Evolutionary conservation across 2,329 filamentous ascomycete species (phyloP), one percentile per base, ranked within the genome.

Genomic region (Aspergillus cejpii): DNA sequence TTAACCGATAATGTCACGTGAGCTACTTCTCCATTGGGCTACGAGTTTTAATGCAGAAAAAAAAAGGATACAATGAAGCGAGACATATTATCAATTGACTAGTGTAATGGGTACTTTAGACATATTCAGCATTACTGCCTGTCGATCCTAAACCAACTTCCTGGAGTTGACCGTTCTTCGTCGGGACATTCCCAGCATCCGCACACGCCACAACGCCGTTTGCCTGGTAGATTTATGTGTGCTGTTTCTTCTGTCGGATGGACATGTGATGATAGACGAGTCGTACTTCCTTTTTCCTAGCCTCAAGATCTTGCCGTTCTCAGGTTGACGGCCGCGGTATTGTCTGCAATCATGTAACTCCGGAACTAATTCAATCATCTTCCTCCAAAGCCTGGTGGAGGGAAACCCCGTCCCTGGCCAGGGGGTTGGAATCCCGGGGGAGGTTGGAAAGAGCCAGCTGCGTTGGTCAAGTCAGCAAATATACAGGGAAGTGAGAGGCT

Each of bases 361-460:
- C 50, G 41, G 45, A 50, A 45, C 15, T 15, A 44, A 44, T 48
- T 44, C 45, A 52, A 59, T 66, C 60, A 70, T 56, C 67, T 60
- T 46, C 69, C 68, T 50, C 68, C 69, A 56, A 74, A 75, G 26
- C 73, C 74, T 39, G 72, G 72, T 29, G 75, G 75, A 41, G 75
- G 74, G 55, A 69, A 75, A 42, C 73, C 73, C 53, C 74, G 69
- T 42, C 74, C 74, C 54, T 69, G 68, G 6, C 71, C 71, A 5
- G 82, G 81, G 47, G 85, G 82, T 69, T 88, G 84, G 71, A 91
- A 91, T 51, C 86, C 85, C 48, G 78, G 73, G 31, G 84, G 83
- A 39, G 82, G 78, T 49, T 79, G 79, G 55, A 74, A 74, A 49
- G 66, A 66, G 44, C 65, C 68, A 50, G 71, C 71, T 72, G 72